Percentiles rank a stretch among this genome's conserved stretches.
phyloP scores from a whole-genome alignment of 225 moss, liverwort and hornwort genomes.

The Lunularia cruciata region DNA sequence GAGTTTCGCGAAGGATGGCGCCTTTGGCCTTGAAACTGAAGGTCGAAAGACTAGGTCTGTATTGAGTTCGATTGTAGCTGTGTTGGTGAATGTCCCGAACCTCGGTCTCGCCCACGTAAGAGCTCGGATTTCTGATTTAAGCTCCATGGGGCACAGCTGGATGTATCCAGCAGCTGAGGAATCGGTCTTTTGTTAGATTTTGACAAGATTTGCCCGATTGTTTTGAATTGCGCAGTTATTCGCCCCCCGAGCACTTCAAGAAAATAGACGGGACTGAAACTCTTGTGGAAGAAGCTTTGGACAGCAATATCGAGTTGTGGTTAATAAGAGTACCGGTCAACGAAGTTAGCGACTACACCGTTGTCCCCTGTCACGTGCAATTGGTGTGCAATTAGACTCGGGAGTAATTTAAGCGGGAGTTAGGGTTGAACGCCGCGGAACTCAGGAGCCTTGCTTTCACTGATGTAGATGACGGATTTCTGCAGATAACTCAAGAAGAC shows the following conservation, averaged over 20 bases:
- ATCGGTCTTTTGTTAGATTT: neutral
- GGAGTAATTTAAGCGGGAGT: neutral
- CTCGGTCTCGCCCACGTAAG: no score
- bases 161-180: neutral
- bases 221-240: conserved; percentile 26
- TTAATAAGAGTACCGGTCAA: conserved; percentile 44
- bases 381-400: no score
- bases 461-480: neutral
- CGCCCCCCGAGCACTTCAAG: conserved; percentile 39
- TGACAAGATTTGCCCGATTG: neutral
- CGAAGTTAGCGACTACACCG: conserved; percentile 20
- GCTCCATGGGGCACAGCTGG: neutral
- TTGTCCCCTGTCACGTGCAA: no score
- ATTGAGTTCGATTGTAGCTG: neutral
- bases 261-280: conserved; percentile 29
- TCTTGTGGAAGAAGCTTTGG: conserved; percentile 24
- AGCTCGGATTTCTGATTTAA: neutral
- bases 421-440: neutral
- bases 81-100: no score
- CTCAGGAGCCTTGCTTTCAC: neutral
- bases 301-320: conserved; percentile 47
- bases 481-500: conserved; percentile 37
- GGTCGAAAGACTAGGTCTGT: neutral
- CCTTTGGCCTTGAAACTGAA: conserved; percentile 2
- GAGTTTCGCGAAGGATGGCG: neutral